phyloP scores from a whole-genome alignment of 179 eudicot species.

The Heliamphora pulchella region DNA sequence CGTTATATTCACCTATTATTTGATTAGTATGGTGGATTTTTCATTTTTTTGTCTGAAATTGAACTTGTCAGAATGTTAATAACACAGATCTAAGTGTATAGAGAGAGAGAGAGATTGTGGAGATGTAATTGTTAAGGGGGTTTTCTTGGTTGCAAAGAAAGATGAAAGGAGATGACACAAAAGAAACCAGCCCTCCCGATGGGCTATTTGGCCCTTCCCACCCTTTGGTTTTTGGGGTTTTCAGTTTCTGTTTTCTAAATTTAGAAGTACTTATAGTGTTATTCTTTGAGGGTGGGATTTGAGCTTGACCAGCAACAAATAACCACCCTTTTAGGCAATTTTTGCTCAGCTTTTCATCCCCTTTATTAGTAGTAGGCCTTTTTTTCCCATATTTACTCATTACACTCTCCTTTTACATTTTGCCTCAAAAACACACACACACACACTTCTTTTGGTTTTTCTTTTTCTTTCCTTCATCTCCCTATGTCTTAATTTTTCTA shows the following conservation, averaged over 20 bases:
- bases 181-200: not conserved
- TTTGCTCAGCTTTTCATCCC: constrained; percentile 20
- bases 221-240: constrained; percentile 10
- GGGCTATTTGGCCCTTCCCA: constrained; percentile 13
- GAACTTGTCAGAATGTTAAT: not conserved
- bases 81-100: not conserved
- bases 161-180: constrained; percentile 7
- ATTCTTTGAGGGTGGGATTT: constrained; percentile 7
- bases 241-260: not conserved
- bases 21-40: not conserved
- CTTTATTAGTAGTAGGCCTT: not conserved
- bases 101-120: not conserved
- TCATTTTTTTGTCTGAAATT: not conserved
- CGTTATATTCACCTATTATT: not conserved
- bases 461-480: no score
- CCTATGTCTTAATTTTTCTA: no score
- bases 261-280: not conserved
- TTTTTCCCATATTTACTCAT: not conserved
- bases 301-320: constrained; percentile 18
- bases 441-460: no score
- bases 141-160: constrained; percentile 7
- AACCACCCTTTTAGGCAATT: constrained; percentile 24
- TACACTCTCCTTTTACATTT: not conserved
- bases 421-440: no score
- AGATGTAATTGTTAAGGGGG: not conserved